Conservation (phyloP, 2,329 filamentous ascomycete species). For the Camptophora hylomeconis region DNA sequence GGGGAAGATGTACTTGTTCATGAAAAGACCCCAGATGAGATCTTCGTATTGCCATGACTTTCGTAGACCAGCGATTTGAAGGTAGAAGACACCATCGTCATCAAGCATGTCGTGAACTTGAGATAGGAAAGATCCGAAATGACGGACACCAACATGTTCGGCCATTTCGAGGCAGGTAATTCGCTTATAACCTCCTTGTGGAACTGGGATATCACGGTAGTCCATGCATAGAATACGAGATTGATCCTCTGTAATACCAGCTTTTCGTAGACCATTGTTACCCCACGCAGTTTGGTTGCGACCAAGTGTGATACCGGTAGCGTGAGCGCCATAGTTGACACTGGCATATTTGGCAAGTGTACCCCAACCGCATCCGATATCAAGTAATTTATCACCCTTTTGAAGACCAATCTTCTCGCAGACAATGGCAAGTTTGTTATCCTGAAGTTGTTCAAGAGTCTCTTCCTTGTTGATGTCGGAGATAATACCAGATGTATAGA, state of each 20-base stretch:
- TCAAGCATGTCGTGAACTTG: slow-evolving; percentile 94
- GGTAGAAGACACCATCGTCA: slow-evolving; percentile 89
- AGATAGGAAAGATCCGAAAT: slow-evolving; percentile 66
- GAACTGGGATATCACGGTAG: slow-evolving; percentile 83
- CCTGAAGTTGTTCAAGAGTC: slow-evolving; percentile 84
- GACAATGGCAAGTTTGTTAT: slow-evolving; percentile 91
- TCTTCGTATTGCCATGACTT: slow-evolving; percentile 98
- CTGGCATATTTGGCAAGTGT: slow-evolving; percentile 88
- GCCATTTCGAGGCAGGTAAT: slow-evolving; percentile 98
- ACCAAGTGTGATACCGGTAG: slow-evolving; percentile 83
- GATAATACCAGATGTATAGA: slow-evolving; percentile 94
- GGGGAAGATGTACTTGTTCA: slow-evolving; percentile 99
- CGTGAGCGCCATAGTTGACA: slow-evolving; percentile 75
- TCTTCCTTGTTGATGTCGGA: slow-evolving; percentile 79
- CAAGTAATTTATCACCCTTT: slow-evolving; percentile 69
- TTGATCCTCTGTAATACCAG: slow-evolving; percentile 73
- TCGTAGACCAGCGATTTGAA: slow-evolving; percentile 87
- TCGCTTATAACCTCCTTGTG: slow-evolving; percentile 72
- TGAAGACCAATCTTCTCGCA: slow-evolving; percentile 89
- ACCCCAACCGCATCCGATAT: slow-evolving; percentile 97
- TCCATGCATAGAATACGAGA: slow-evolving; percentile 90
- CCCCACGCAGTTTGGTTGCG: slow-evolving; percentile 96
- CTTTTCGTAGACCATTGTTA: slow-evolving; percentile 74
- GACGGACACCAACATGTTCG: slow-evolving; percentile 91
- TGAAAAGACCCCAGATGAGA: slow-evolving; percentile 94